These are phyloP conservation scores for Aspergillus spinulosporus DNA, from an alignment of 2,329 filamentous ascomycete genomes.

Conservation along the genomic window DNA sequence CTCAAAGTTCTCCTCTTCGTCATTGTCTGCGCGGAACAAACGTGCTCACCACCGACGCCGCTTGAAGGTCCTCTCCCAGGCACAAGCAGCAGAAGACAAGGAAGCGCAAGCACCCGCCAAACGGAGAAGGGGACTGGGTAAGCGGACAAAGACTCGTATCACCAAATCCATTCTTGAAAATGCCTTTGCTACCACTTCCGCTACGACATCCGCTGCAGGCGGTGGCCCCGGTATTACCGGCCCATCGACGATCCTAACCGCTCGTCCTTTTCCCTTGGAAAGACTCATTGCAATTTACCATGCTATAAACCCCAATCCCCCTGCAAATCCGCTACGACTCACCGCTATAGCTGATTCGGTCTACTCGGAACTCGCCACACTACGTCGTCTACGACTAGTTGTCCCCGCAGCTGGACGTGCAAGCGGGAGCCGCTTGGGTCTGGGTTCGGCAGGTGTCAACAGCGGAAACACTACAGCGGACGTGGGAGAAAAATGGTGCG, in stretches of 20 bases:
- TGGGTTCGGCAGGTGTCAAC: conserved; percentile 28
- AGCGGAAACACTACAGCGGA: conserved; percentile 41
- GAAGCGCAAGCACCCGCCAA: conserved; percentile 33
- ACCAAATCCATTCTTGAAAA: conserved; percentile 44
- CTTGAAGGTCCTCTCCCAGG: conserved; percentile 43
- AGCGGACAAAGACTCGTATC: conserved; percentile 40
- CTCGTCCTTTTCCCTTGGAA: conserved; percentile 48
- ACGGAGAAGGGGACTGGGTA: conserved; percentile 38
- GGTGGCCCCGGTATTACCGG: conserved; percentile 36
- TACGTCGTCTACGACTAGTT: conserved; percentile 49
- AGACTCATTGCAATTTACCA: conserved; percentile 50
- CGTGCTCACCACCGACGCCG: conserved; percentile 46
- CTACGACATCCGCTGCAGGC: conserved; percentile 35
- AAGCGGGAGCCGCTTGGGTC: conserved; percentile 30
- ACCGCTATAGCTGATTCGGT: conserved; percentile 45
- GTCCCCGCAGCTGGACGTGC: conserved; percentile 42
- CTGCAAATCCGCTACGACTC: conserved; percentile 39
- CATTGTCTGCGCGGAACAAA: conserved; percentile 45
- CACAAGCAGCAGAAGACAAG: conserved; percentile 37
- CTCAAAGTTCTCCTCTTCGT: conserved; percentile 50
- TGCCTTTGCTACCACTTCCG: conserved; percentile 42
- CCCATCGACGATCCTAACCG: conserved; percentile 42
- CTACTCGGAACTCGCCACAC: conserved; percentile 48
- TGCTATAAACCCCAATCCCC: conserved; percentile 49
- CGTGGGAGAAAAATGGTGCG: conserved; percentile 49